These are phyloP conservation scores for Rhodamnia argentea DNA, from an alignment of 345 rosid species.

Conservation along the genomic window DNA sequence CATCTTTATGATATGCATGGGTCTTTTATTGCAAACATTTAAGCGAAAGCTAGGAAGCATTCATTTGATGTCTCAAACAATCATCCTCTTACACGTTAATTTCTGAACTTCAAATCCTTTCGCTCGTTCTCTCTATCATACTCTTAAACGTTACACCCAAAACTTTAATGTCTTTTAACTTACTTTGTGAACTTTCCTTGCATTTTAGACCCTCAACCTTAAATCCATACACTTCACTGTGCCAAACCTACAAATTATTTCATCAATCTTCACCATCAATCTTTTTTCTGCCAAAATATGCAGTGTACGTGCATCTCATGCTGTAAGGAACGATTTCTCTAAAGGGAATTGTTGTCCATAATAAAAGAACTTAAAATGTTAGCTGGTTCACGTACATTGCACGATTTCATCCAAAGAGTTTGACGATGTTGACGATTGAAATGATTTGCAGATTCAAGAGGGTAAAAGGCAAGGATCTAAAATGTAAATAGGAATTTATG, in stretches of 20 bases:
- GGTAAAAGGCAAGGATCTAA: neutral
- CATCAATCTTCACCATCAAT: neutral
- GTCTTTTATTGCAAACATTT: neutral
- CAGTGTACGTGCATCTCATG: neutral
- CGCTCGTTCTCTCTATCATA: neutral
- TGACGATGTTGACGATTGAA: neutral
- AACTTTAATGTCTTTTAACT: neutral
- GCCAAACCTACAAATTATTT: neutral
- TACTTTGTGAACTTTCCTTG: neutral
- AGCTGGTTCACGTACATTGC: neutral
- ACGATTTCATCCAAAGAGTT: neutral
- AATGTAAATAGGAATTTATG: neutral
- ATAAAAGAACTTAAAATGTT: neutral
- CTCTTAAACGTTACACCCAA: neutral
- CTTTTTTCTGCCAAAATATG: neutral
- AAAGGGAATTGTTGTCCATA: neutral
- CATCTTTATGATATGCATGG: neutral
- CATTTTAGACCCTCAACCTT: neutral
- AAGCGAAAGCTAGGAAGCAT: neutral
- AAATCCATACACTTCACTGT: neutral
- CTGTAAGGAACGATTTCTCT: neutral
- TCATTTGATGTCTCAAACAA: neutral
- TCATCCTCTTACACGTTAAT: neutral
- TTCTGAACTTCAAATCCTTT: neutral
- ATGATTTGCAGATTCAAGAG: neutral